A percentile compares a stretch with the other conserved stretches of the same genome.
Conservation (phyloP, 108 stramenopile species). For the Bacterosira constricta region DNA sequence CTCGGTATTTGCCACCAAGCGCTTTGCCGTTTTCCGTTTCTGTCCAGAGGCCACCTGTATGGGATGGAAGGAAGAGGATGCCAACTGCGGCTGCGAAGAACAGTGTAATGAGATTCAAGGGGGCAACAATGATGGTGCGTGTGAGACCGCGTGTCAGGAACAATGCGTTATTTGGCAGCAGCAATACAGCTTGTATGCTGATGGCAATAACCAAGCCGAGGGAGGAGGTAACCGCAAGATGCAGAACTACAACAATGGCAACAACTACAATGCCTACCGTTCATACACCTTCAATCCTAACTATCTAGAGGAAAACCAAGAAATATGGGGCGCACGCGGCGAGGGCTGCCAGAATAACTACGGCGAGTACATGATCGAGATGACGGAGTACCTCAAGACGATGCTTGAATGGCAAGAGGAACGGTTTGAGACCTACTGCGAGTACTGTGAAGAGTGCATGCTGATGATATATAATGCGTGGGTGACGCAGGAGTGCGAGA, state of each 20-base stretch:
- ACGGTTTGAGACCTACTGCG: slow-evolving; percentile 70
- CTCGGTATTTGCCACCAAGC: slow-evolving; percentile 57
- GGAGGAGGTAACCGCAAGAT: too few relatives aligned
- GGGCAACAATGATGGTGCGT: not conserved
- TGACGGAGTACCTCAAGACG: slow-evolving; percentile 65
- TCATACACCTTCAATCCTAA: not conserved
- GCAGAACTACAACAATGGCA: not conserved
- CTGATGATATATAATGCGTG: slow-evolving; percentile 20
- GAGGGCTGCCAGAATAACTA: slow-evolving; percentile 67
- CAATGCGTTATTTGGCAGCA: slow-evolving; percentile 3
- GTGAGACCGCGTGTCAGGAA: not conserved
- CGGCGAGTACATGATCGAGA: slow-evolving; percentile 78
- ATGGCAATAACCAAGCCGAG: too few relatives aligned
- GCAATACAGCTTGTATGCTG: not conserved
- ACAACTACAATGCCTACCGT: not conserved
- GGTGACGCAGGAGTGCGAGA: slow-evolving; percentile 7
- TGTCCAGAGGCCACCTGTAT: slow-evolving; percentile 59
- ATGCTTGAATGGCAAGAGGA: slow-evolving; percentile 64
- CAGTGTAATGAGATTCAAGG: not conserved
- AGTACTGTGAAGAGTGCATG: slow-evolving; percentile 33
- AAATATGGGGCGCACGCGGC: slow-evolving; percentile 28
- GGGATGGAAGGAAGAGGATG: too few relatives aligned
- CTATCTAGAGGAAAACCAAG: not conserved
- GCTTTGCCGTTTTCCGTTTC: slow-evolving; percentile 79
- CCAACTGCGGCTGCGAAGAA: slow-evolving; percentile 1